Evolutionary conservation across 2,329 filamentous ascomycete genomes (phyloP), one percentile per base, ranked within the genome.

Genomic region (Diaporthe citrichinensis): DNA sequence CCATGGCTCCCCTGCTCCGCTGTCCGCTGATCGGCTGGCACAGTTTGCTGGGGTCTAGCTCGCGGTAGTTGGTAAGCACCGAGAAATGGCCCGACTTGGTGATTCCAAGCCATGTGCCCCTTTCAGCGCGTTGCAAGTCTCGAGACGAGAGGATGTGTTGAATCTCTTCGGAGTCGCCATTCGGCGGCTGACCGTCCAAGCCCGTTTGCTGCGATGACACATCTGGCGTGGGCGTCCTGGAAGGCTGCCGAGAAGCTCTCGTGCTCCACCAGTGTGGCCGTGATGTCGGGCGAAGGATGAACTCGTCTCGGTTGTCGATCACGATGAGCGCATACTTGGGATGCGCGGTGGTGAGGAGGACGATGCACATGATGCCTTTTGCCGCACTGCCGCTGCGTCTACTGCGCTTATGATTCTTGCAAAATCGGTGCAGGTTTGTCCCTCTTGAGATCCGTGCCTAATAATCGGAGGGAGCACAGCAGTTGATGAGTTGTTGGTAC

Each of bases 251-350:
- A 14, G 74, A 73, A 78, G 57, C 81, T 76, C 87, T 59, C 17
- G 80, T 87, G 58, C 82, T 87, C 91, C 91, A 93, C 91, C 91
- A 93, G 82, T 92, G 88, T 9, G 91, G 91, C 75, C 89, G 86
- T 71, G 89, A 91, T 2, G 91, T 93, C 5, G 91, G 91, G 39
- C 91, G 88, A 20, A 92, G 86, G 77, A 93, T 90, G 84, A 90
- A 93, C 82, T 93, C 94, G 86, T 96, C 94, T 79, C 94, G 90
- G 83, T 96, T 96, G 85, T 95, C 91, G 81, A 95, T 87, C 76
- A 94, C 85, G 79, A 96, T 93, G 76, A 96, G 88, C 36, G 93
- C 89, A 84, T 96, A 96, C 78, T 90, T 87, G 14, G 94, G 94
- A 81, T 96, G 94, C 61, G 92, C 89, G 25, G 94, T 96, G 36